Percentiles rank a stretch among this genome's conserved stretches.
phyloP scores from a whole-genome alignment of 2,329 filamentous ascomycete genomes.

The Acrocalymma vagum region DNA sequence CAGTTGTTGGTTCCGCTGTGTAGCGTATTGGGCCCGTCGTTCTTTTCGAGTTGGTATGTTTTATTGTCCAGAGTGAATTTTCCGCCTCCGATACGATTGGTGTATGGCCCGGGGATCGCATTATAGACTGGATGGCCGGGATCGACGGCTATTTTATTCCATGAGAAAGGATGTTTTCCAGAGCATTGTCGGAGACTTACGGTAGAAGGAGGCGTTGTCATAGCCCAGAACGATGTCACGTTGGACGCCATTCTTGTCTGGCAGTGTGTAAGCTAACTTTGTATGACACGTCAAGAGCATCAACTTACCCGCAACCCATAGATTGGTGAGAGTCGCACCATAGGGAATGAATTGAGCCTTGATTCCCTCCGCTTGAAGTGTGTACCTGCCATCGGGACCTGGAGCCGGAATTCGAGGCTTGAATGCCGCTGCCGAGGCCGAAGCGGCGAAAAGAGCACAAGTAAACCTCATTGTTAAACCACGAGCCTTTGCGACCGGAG shows the following conservation, averaged over 20 bases:
- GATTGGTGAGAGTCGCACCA: constrained; percentile 42
- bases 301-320: constrained; percentile 39
- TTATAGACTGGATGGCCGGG: constrained; percentile 46
- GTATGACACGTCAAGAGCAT: neutral
- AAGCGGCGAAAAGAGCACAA: constrained; percentile 23
- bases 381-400: constrained; percentile 39
- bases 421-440: constrained; percentile 18
- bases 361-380: constrained; percentile 39
- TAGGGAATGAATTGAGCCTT: constrained; percentile 46
- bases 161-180: constrained; percentile 8
- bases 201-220: constrained; percentile 44
- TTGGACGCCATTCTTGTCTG: constrained; percentile 39
- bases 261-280: constrained; percentile 11
- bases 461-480: constrained; percentile 35
- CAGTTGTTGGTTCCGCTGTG: constrained; percentile 46
- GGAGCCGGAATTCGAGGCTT: constrained; percentile 18
- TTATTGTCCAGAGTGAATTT: constrained; percentile 37
- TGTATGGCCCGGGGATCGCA: constrained; percentile 42
- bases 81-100: constrained; percentile 44
- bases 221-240: constrained; percentile 44
- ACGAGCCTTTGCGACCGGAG: too few relatives aligned
- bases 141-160: constrained; percentile 37
- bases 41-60: constrained; percentile 36
- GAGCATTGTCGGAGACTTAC: constrained; percentile 23
- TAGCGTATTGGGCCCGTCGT: constrained; percentile 44